A percentile compares a stretch with the other conserved stretches of the same genome.
phyloP scores from a whole-genome alignment of 2,329 filamentous ascomycete species.

The Cladosporium colombiae region DNA sequence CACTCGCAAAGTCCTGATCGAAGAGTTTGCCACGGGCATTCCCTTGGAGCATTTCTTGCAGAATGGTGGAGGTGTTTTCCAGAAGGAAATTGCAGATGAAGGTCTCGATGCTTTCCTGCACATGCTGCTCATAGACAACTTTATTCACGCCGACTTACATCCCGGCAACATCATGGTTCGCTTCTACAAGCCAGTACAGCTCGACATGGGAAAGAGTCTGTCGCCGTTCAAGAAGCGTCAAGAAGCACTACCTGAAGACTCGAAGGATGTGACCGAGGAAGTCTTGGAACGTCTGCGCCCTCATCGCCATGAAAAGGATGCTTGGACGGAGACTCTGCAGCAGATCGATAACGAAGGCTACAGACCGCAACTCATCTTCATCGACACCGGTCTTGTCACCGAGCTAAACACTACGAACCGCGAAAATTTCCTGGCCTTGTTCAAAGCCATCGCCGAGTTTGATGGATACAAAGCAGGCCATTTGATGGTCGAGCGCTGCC shows the following conservation, averaged over 20 bases:
- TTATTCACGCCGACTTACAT: constrained; percentile 93
- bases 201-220: constrained; percentile 55
- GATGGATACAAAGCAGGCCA: constrained; percentile 94
- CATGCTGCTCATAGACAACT: constrained; percentile 97
- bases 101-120: constrained; percentile 93
- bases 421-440: constrained; percentile 89
- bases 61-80: constrained; percentile 87
- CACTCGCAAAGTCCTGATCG: constrained; percentile 86
- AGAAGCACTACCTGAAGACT: constrained; percentile 45
- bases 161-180: constrained; percentile 99
- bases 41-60: constrained; percentile 87
- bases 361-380: constrained; percentile 92
- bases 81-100: constrained; percentile 91
- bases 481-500: constrained; percentile 93
- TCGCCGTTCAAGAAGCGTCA: constrained; percentile 24
- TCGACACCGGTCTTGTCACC: constrained; percentile 93
- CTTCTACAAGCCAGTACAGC: constrained; percentile 81
- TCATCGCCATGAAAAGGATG: constrained; percentile 61
- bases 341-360: constrained; percentile 85
- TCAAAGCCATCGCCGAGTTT: constrained; percentile 93
- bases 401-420: constrained; percentile 87
- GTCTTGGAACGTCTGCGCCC: constrained; percentile 80
- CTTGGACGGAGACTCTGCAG: constrained; percentile 73
- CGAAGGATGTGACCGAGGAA: constrained; percentile 80
- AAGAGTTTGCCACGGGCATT: constrained; percentile 94